Conservation (phyloP, 2,329 filamentous ascomycete genomes). For the Botrytis tulipae region DNA sequence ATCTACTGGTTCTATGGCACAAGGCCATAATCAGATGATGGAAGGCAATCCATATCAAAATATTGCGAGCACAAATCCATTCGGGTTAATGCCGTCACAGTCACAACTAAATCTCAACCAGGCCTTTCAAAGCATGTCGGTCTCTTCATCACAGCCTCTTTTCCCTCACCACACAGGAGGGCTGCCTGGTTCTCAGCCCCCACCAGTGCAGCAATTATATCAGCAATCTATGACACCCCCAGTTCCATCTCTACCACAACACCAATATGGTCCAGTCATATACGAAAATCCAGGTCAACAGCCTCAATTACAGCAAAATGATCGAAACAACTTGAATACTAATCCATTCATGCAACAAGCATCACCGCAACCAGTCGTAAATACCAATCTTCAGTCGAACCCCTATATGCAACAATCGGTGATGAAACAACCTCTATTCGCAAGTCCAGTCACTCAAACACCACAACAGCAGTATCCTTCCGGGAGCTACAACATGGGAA, state of each 20-base stretch:
- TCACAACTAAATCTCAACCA: slow-evolving; percentile 50
- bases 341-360: slow-evolving; percentile 37
- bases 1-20: slow-evolving; percentile 61
- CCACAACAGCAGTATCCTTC: slow-evolving; percentile 41
- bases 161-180: slow-evolving; percentile 77
- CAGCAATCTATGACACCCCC: slow-evolving; percentile 40
- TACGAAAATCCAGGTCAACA: slow-evolving; percentile 35
- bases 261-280: slow-evolving; percentile 34
- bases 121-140: slow-evolving; percentile 72
- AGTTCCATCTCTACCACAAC: slow-evolving; percentile 37
- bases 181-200: slow-evolving; percentile 43
- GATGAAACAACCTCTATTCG: slow-evolving; percentile 30
- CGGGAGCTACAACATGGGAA: slow-evolving; percentile 24
- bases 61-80: slow-evolving; percentile 60
- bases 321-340: slow-evolving; percentile 25
- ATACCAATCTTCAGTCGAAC: slow-evolving; percentile 40
- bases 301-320: slow-evolving; percentile 28
- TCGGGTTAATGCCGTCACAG: slow-evolving; percentile 49
- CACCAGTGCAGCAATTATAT: slow-evolving; percentile 41
- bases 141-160: slow-evolving; percentile 58
- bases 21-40: slow-evolving; percentile 44
- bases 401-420: slow-evolving; percentile 43
- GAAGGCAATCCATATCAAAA: slow-evolving; percentile 36
- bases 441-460: slow-evolving; percentile 33
- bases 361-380: slow-evolving; percentile 23